A percentile compares a stretch with the other conserved stretches of the same genome.
Conservation (phyloP, 129 eudicot genomes). For the Artemisia argyi region DNA sequence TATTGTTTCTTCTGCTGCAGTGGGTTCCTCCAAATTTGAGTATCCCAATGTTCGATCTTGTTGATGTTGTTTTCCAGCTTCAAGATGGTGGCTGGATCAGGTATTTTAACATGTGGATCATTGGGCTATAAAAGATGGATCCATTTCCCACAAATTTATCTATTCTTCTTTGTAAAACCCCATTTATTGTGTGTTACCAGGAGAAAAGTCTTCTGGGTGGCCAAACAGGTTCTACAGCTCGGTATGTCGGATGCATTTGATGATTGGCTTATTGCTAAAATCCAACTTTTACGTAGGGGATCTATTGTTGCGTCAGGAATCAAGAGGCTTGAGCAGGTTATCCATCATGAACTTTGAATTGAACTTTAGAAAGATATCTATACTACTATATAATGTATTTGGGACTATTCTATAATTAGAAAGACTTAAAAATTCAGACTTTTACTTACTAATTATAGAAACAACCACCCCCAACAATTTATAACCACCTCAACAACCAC, state of each 20-base stretch:
- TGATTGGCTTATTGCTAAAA: conserved; percentile 96
- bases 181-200: conserved; percentile 45
- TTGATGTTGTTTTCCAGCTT: conserved; percentile 91
- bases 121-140: conserved; percentile 1
- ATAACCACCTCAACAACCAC: too few species aligned
- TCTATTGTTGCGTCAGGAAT: conserved; percentile 92
- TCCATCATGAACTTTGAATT: conserved; percentile 11
- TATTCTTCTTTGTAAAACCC: conserved; percentile 12
- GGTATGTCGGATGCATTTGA: conserved; percentile 99
- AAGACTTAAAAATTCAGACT: too few species aligned
- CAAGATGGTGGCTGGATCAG: conserved; percentile 76
- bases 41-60: conserved; percentile 77
- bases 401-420: too few species aligned
- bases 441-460: too few species aligned
- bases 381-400: too few species aligned
- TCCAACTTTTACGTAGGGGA: conserved; percentile 83
- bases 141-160: conserved; percentile 14
- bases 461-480: too few species aligned
- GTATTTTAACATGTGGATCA: conserved; percentile 33
- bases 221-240: conserved; percentile 86
- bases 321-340: conserved; percentile 80
- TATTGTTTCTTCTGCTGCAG: conserved; percentile 41
- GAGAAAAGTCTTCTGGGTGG: conserved; percentile 97
- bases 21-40: conserved; percentile 95
- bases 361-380: too few species aligned